Base-by-base conservation (phyloP, 108 stramenopile genomes). In the Chaetoceros tenuissimus region DNA sequence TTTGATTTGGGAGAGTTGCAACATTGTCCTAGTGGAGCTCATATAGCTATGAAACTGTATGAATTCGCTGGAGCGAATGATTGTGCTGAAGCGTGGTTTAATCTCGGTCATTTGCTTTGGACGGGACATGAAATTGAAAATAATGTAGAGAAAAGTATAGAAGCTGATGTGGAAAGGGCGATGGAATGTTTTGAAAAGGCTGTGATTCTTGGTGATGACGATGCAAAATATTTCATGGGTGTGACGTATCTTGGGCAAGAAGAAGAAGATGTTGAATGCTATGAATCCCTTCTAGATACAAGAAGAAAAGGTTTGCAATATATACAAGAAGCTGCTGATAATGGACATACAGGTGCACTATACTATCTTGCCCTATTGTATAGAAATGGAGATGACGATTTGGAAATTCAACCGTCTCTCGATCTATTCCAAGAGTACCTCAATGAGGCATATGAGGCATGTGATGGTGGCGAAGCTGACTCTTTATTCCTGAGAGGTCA, bases 191-290 rank as follows among this genome's bases (percentile, higher is more conserved):
- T 87, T 64, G 46, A 57, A n/a, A 68, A 77, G 31, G 85, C 89
- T 23, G 79, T 87, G 48, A 70, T 78, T 48, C 51, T 85, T 29
- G 86, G 84, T 17, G 89, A 92, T 63, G 59, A 72, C 0, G 89
- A 92, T 73, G 82, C 89, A 18, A 72, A 80, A 71, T 92, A 87
- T 46, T 83, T 92, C 57, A 73, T 92, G 2, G 86, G 79, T 16
- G 86, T 82, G 19, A 74, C 79, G 48, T 63, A 67, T 25, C 53
- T 85, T 48, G 48, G 31, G 3, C 25, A 63, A 28, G 73, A 64
- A 17, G 62, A 66, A 19, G 29, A 48, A 5, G 52, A 57, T 19
- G 53, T 48, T 27, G 50, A 24, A 34, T 28, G 55, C 13, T 48
- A 26, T 59, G 17, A n/a, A 56, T 34, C 55, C 23, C 1, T 40